Evolutionary conservation across 2,329 filamentous ascomycete species (phyloP).

Genomic region (Atkinsonella hypoxylon): DNA sequence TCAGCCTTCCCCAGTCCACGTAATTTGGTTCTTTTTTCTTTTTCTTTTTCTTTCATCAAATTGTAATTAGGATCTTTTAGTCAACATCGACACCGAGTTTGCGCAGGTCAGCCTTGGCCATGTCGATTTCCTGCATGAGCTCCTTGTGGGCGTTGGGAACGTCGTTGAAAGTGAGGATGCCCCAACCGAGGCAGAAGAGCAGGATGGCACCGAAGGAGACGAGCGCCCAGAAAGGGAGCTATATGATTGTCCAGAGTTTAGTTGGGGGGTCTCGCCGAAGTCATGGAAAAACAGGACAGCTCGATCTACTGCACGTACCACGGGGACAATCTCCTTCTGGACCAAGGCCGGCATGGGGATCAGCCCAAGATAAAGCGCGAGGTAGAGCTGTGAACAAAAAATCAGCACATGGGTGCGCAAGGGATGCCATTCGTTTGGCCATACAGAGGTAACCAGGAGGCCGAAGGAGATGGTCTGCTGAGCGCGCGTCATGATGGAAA

Average conservation of each 20-base stretch:
- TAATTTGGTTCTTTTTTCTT: no score
- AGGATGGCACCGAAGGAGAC: slow-evolving; percentile 88
- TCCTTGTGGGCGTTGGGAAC: slow-evolving; percentile 84
- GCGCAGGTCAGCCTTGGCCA: slow-evolving; percentile 63
- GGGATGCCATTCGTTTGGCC: slow-evolving; percentile 13
- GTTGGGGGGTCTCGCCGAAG: not conserved
- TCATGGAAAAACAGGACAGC: not conserved
- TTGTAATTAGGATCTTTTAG: slow-evolving; percentile 24
- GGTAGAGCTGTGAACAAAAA: slow-evolving; percentile 60
- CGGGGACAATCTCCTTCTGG: slow-evolving; percentile 74
- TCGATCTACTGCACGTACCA: slow-evolving; percentile 46
- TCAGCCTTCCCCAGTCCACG: not conserved
- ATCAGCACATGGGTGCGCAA: slow-evolving; percentile 7
- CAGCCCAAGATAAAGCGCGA: slow-evolving; percentile 72
- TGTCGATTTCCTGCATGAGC: slow-evolving; percentile 71
- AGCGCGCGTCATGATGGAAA: slow-evolving; percentile 76
- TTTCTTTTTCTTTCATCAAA: not conserved
- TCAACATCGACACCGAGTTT: slow-evolving; percentile 69
- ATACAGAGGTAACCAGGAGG: slow-evolving; percentile 78
- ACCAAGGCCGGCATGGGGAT: slow-evolving; percentile 67
- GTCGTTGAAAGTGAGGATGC: slow-evolving; percentile 94
- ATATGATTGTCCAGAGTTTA: not conserved
- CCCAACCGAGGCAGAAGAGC: slow-evolving; percentile 81
- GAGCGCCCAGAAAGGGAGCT: slow-evolving; percentile 90
- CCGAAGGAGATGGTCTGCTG: slow-evolving; percentile 83